Percentiles rank a stretch among this genome's conserved stretches.
These are phyloP conservation scores for Aspergillus intermedius DNA, from an alignment of 2,329 filamentous ascomycete genomes.

Conservation along the genomic window DNA sequence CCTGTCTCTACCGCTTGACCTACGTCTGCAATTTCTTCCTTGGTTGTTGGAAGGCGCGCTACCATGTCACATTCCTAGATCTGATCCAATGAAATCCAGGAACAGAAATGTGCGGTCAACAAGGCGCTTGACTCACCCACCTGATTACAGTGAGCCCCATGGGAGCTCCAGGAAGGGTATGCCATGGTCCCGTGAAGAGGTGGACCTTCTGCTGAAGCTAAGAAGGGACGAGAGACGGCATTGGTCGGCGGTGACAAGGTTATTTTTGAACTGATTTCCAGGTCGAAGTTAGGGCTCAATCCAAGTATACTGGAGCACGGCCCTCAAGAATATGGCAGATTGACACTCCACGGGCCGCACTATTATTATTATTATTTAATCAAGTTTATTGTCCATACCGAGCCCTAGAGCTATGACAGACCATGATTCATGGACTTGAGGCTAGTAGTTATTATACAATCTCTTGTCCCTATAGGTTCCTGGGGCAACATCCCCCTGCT, in stretches of 20 bases:
- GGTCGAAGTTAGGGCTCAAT: no score
- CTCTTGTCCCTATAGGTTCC: no score
- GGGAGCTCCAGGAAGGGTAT: background rate
- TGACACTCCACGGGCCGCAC: no score
- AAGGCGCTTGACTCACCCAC: background rate
- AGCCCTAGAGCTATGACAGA: no score
- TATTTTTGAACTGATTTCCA: background rate
- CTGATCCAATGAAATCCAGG: background rate
- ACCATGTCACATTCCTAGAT: background rate
- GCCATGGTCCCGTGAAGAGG: background rate
- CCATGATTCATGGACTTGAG: no score
- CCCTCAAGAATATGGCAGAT: no score
- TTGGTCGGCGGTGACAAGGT: background rate
- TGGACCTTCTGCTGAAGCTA: background rate
- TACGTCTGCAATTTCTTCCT: slow-evolving; percentile 1
- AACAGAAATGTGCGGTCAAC: background rate
- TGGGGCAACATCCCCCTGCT: no score
- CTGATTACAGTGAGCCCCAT: background rate
- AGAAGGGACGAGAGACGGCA: background rate
- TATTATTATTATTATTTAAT: no score
- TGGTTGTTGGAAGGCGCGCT: background rate
- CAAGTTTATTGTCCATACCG: no score
- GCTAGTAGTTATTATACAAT: no score
- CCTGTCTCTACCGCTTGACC: slow-evolving; percentile 1
- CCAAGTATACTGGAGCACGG: no score